Base-by-base conservation (phyloP, 2,329 filamentous ascomycete species). In the Knufia fluminis region DNA sequence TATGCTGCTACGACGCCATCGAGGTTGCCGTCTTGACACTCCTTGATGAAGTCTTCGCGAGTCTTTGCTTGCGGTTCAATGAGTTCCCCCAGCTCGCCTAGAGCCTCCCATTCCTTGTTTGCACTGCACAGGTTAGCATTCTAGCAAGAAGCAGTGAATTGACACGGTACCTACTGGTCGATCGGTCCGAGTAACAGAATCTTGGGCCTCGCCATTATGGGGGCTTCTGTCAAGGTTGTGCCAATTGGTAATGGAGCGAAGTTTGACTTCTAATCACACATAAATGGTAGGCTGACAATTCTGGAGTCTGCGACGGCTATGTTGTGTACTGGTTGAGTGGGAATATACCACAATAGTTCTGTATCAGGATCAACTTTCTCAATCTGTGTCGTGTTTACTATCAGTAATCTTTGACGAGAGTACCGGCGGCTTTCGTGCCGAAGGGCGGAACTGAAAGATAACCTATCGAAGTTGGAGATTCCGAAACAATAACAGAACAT, bases 1-100 rank as follows among this genome's bases (percentile, higher is more conserved):
- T 85, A 92, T 23, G 77, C 74, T 32, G 77, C 82, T 17, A 76
- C 61, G 26, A 82, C 76, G 53, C 78, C 81, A 55, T 86, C 78
- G n/a, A 88, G 71, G 26, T 72, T 71, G 17, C 85, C 85, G 17
- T 76, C 73, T 43, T 70, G 68, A 63, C 79, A 82, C 68, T 91
- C 84, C 42, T 77, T 63, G 46, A 91, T 68, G 65, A 94, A 91
- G 16, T 80, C 80, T 17, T 67, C 63, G 48, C 86, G 79, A 63
- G 74, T 79, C 17, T 70, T 79, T 8, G 85, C 72, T 52, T 70
- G 70, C 6, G 85, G 79, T 12, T 68, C 67, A 35, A 90, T 59
- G 38, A 90, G 66, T n/a, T 86, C 78, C 36, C 82, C 83, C 17
- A 85, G 65, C 19, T 74, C 64, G 46, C 70, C 67, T 49, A 92